These are phyloP conservation scores for Rhizopogon vesiculosus DNA, from an alignment of 768 basidiomycete genomes.

Conservation along the genomic window DNA sequence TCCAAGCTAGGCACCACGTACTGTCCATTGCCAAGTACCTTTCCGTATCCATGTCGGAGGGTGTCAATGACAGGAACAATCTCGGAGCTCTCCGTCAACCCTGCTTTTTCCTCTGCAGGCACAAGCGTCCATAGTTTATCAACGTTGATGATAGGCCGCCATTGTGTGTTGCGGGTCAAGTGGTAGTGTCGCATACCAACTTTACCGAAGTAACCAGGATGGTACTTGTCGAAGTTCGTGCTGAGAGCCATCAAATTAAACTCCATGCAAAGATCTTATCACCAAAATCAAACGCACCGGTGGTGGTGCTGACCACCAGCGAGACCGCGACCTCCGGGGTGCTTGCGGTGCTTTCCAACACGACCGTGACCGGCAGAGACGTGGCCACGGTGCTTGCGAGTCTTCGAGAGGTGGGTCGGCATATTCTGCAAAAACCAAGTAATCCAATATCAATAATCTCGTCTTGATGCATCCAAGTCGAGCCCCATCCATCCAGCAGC, in stretches of 20 bases:
- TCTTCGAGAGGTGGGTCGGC: slow-evolving; percentile 96
- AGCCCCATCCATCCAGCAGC: slow-evolving; percentile 47
- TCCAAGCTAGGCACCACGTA: slow-evolving; percentile 33
- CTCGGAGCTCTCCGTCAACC: slow-evolving; percentile 65
- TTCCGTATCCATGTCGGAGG: slow-evolving; percentile 78
- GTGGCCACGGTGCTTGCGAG: slow-evolving; percentile 98
- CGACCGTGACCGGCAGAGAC: slow-evolving; percentile 99
- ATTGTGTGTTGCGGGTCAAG: slow-evolving; percentile 82
- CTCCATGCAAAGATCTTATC: background rate
- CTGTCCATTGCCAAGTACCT: slow-evolving; percentile 93
- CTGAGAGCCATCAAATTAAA: slow-evolving; percentile 32
- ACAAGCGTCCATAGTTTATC: slow-evolving; percentile 96
- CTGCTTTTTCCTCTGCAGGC: slow-evolving; percentile 78
- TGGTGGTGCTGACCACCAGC: slow-evolving; percentile 99
- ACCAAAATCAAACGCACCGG: slow-evolving; percentile 52
- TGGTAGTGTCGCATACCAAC: slow-evolving; percentile 99
- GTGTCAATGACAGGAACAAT: slow-evolving; percentile 96
- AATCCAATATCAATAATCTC: slow-evolving; percentile 14
- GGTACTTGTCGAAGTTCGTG: slow-evolving; percentile 98
- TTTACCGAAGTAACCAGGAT: slow-evolving; percentile 99
- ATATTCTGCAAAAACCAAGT: slow-evolving; percentile 45
- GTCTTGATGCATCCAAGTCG: slow-evolving; percentile 27
- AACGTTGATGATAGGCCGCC: slow-evolving; percentile 97
- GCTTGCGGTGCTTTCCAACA: slow-evolving; percentile 99
- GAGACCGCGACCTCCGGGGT: slow-evolving; percentile 99